Conservation (phyloP, 2,329 filamentous ascomycete species). For the Aplosporella prunicola region DNA sequence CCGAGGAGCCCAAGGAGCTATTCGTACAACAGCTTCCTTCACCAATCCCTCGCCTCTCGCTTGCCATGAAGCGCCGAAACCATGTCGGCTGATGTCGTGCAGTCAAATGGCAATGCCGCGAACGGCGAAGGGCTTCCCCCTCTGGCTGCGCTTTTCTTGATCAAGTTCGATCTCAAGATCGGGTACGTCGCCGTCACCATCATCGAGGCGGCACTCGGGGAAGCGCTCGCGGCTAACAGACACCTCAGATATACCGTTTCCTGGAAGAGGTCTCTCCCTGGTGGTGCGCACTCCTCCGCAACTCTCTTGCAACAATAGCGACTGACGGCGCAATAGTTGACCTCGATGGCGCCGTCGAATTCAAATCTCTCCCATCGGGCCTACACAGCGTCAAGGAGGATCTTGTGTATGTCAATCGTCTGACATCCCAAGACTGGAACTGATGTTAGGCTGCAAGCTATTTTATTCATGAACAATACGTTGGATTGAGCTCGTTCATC, state of each 20-base stretch:
- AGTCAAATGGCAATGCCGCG: conserved; percentile 5
- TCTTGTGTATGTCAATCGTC: conserved; percentile 45
- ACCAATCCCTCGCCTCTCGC: conserved; percentile 1
- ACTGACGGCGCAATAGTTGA: conserved; percentile 31
- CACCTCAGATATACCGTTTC: conserved; percentile 61
- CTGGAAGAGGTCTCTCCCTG: conserved; percentile 68
- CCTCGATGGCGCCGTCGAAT: conserved; percentile 84
- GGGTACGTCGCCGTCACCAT: conserved; percentile 47
- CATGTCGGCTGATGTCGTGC: conserved; percentile 9
- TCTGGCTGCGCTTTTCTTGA: conserved; percentile 74
- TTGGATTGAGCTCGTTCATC: conserved; percentile 84
- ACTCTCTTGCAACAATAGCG: too few relatives aligned
- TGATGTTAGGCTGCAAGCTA: conserved; percentile 59
- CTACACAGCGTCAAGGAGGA: conserved; percentile 82
- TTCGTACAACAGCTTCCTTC: conserved; percentile 3
- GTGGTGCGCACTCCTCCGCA: conserved; percentile 41
- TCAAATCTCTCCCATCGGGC: conserved; percentile 90
- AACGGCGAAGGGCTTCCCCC: conserved; percentile 22
- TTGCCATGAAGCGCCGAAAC: conserved; percentile 10
- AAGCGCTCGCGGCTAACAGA: background rate
- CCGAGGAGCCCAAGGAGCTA: conserved; percentile 4
- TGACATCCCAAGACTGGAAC: background rate
- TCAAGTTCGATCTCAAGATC: conserved; percentile 85
- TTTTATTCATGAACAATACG: conserved; percentile 77
- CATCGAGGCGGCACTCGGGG: background rate